Percentiles rank a stretch among this genome's conserved stretches.
phyloP scores from a whole-genome alignment of 371 early-diverging fungal species.

The Mycotypha africana region DNA sequence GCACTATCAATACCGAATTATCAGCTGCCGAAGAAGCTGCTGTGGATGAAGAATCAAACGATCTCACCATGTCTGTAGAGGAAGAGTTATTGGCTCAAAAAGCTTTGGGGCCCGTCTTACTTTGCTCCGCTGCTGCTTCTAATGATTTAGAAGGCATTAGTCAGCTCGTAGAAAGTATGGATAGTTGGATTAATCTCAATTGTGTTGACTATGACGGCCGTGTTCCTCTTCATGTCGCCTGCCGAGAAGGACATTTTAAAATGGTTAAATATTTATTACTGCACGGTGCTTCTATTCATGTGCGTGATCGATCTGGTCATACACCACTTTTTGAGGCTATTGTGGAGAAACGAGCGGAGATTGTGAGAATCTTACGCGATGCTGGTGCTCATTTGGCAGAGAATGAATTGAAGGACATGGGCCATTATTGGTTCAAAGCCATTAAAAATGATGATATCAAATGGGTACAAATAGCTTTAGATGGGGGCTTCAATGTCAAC shows the following conservation, averaged over 20 bases:
- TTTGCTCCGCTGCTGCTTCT: slow-evolving; percentile 85
- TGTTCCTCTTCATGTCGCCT: slow-evolving; percentile 84
- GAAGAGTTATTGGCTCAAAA: slow-evolving; percentile 71
- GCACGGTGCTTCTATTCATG: slow-evolving; percentile 90
- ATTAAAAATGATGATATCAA: slow-evolving; percentile 29
- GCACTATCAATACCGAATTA: too few species aligned
- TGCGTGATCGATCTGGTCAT: slow-evolving; percentile 84
- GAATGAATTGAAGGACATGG: slow-evolving; percentile 67
- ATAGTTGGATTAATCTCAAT: slow-evolving; percentile 55
- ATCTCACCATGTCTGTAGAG: slow-evolving; percentile 33
- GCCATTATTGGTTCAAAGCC: slow-evolving; percentile 38
- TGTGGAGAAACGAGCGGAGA: slow-evolving; percentile 49
- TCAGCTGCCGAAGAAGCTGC: neutral
- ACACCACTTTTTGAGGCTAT: slow-evolving; percentile 88
- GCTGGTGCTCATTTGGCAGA: slow-evolving; percentile 92
- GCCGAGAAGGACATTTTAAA: slow-evolving; percentile 66
- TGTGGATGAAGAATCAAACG: neutral
- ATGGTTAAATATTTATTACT: slow-evolving; percentile 71
- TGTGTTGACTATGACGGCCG: slow-evolving; percentile 87
- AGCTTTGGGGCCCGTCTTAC: slow-evolving; percentile 74
- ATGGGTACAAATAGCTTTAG: slow-evolving; percentile 27
- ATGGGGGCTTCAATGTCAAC: slow-evolving; percentile 39
- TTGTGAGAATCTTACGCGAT: slow-evolving; percentile 60
- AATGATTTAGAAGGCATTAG: slow-evolving; percentile 79
- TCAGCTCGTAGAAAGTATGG: slow-evolving; percentile 59